Evolutionary conservation across 306 rosid species (phyloP), one percentile per base, ranked within the genome.

Genomic region (Quercus mongolica): DNA sequence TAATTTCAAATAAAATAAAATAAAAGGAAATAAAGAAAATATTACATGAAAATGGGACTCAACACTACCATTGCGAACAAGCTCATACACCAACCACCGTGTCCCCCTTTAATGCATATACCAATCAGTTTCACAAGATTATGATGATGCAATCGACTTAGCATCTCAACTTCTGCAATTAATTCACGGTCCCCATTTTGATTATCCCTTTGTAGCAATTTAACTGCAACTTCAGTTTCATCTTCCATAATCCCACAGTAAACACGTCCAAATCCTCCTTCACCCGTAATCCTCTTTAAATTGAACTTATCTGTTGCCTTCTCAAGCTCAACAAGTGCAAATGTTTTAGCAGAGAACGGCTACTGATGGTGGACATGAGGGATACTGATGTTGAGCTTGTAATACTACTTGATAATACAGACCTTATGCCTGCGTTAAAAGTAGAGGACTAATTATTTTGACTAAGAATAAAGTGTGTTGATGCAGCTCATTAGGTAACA

Each of bases 1-100:
- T 8, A 61, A 79, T 19, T 26, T 20, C 67, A 33, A 67, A 56
- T 21, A 11, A 18, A 68, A 83, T 74, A 38, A 59, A 85, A 78
- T 30, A 51, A 77, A 54, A 62, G 78, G 74, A 20, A 5, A 70
- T 49, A 0, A 26, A 80, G 74, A 82, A 26, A 80, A 54, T 79
- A 57, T 86, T 91, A 97, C 97, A 61, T 91, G 97, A 86, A 94
- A 92, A 88, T 94, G 97, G 81, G 99, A 94, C 86, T 92, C 99
- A 51, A 94, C 97, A 77, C 95, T 92, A 82, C 99, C 99, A 82
- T 91, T 94, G 88, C 52, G 92, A 74, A 94, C 86, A 78, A 94
- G 89, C 88, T 94, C 97, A 84, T 90, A 94, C 52, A 94, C 95
- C 89, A 94, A 86, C 88, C 97, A 91, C 35, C 97, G 94, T 9